Percentiles rank a stretch among this genome's conserved stretches.
phyloP scores from a whole-genome alignment of 2,329 filamentous ascomycete species.

The Chaetomium sp. region DNA sequence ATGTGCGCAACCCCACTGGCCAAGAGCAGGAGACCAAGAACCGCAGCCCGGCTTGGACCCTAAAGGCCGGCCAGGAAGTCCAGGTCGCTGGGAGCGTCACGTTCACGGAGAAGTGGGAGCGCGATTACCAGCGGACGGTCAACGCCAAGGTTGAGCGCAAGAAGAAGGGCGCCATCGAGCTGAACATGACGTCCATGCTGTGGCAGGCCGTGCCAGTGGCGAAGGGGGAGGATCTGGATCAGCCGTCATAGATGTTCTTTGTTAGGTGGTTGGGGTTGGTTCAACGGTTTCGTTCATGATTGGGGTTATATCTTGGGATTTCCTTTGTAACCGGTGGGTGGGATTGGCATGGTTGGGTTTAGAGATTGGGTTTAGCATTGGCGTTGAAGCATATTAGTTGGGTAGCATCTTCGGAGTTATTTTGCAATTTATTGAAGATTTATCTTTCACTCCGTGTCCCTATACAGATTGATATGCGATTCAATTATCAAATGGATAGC shows the following conservation, averaged over 20 bases:
- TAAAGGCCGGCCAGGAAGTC: constrained; percentile 1
- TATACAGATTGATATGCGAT: no score
- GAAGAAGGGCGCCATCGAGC: constrained; percentile 18
- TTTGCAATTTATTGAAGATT: no score
- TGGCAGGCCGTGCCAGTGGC: constrained; percentile 11
- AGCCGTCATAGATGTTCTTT: background rate
- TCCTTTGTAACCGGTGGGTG: no score
- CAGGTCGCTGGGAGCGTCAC: constrained; percentile 9
- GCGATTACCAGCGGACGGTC: constrained; percentile 19
- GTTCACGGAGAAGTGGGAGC: constrained; percentile 22
- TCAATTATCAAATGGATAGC: no score
- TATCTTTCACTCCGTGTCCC: no score
- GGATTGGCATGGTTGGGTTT: no score
- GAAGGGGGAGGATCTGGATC: constrained; percentile 7
- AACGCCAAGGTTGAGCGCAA: constrained; percentile 14
- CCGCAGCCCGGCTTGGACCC: background rate
- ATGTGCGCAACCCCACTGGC: constrained; percentile 14
- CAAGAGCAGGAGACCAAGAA: background rate
- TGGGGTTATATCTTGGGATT: no score
- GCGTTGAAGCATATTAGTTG: no score
- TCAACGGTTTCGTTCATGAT: no score
- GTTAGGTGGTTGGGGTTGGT: background rate
- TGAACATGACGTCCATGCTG: constrained; percentile 18
- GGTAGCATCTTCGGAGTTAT: no score
- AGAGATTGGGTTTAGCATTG: no score